Conservation (phyloP, 1,284 basidiomycete genomes). For the Megacollybia platyphylla region DNA sequence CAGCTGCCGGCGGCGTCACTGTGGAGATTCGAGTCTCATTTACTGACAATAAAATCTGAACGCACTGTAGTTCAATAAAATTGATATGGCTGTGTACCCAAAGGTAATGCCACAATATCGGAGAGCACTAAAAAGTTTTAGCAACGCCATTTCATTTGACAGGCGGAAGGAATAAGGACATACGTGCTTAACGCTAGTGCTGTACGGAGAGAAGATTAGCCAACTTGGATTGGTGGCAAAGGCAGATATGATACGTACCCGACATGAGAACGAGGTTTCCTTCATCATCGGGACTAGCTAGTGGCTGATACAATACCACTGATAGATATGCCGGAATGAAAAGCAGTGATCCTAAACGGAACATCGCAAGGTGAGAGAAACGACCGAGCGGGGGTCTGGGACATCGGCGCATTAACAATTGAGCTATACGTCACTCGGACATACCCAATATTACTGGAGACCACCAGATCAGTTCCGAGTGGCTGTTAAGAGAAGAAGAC, state of each 20-base stretch:
- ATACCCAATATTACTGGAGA: conserved; percentile 40
- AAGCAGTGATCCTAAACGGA: conserved; percentile 63
- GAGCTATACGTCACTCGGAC: conserved; percentile 9
- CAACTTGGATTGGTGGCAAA: neutral
- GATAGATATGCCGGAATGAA: conserved; percentile 73
- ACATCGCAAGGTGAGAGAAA: conserved; percentile 78
- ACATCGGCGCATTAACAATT: neutral
- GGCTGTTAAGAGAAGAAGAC: conserved; percentile 16
- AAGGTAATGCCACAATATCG: conserved; percentile 71
- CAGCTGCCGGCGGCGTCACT: conserved; percentile 72
- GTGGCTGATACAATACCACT: conserved; percentile 55
- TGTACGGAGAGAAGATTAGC: conserved; percentile 18
- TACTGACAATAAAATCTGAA: conserved; percentile 6
- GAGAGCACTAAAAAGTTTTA: conserved; percentile 35
- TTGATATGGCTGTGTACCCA: conserved; percentile 66
- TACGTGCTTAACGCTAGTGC: conserved; percentile 61
- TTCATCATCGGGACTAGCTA: conserved; percentile 47
- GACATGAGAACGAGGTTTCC: conserved; percentile 62
- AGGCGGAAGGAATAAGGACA: conserved; percentile 13
- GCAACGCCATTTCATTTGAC: conserved; percentile 3
- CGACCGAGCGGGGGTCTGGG: conserved; percentile 53
- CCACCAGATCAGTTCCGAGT: conserved; percentile 10
- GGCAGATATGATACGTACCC: conserved; percentile 26
- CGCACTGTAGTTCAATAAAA: conserved; percentile 72
- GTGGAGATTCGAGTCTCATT: conserved; percentile 4